Conservation (phyloP, 768 basidiomycete genomes). For the Lyophyllum shimeji region DNA sequence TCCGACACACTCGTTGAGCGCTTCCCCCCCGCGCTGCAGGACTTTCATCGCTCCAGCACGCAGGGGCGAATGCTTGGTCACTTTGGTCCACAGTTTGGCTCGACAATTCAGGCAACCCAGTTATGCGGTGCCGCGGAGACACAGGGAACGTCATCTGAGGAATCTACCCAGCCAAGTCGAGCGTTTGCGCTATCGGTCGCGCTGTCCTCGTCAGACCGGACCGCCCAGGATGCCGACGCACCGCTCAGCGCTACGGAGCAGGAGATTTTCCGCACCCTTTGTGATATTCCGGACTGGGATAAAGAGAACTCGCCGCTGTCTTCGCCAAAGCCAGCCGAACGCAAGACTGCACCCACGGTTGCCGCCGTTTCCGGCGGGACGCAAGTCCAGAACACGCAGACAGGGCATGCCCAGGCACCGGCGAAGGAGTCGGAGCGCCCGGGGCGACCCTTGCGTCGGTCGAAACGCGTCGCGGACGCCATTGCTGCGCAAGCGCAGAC, state of each 20-base stretch:
- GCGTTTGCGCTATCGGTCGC: constrained; percentile 11
- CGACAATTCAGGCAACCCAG: constrained; percentile 45
- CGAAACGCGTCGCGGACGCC: constrained; percentile 67
- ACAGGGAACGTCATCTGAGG: constrained; percentile 13
- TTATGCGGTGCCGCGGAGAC: constrained; percentile 17
- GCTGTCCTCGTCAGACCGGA: constrained; percentile 12
- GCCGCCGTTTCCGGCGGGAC: background rate
- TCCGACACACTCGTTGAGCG: constrained; percentile 59
- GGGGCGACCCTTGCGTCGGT: constrained; percentile 52
- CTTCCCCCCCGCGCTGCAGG: constrained; percentile 62
- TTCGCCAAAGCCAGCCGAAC: constrained; percentile 12
- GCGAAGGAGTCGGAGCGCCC: constrained; percentile 3
- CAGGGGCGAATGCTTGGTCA: constrained; percentile 50
- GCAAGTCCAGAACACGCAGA: background rate
- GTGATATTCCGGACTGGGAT: constrained; percentile 59
- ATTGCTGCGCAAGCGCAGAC: constrained; percentile 48
- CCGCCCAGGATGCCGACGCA: constrained; percentile 31
- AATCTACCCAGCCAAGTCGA: background rate
- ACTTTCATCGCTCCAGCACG: constrained; percentile 50
- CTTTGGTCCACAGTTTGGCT: constrained; percentile 65
- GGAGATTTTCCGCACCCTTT: constrained; percentile 67
- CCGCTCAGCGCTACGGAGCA: constrained; percentile 72
- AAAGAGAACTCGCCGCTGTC: constrained; percentile 26
- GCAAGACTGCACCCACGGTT: constrained; percentile 5
- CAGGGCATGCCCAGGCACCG: background rate